phyloP scores from a whole-genome alignment of 2,329 filamentous ascomycete genomes.

The Nothophaeocryptopus gaeumannii region DNA sequence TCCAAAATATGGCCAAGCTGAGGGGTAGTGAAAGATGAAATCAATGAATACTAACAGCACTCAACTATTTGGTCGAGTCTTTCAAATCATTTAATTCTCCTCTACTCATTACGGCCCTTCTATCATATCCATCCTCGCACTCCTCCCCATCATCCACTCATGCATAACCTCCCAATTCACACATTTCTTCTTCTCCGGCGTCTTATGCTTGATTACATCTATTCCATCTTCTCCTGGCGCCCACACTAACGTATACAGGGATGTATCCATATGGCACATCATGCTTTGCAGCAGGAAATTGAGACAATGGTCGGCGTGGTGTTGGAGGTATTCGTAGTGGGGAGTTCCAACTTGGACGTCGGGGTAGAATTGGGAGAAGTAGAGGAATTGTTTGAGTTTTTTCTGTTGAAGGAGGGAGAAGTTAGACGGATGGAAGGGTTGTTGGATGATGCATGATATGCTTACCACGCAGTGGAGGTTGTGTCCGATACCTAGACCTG shows the following conservation, averaged over 20 bases:
- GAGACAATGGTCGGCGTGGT: slow-evolving; percentile 19
- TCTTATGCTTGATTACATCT: slow-evolving; percentile 8
- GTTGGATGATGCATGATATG: not conserved
- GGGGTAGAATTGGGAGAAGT: slow-evolving; percentile 14
- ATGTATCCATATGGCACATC: slow-evolving; percentile 17
- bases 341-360: slow-evolving; percentile 6
- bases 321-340: slow-evolving; percentile 10
- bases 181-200: slow-evolving; percentile 10
- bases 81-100: no score
- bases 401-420: no score
- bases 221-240: slow-evolving; percentile 4
- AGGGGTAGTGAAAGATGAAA: no score
- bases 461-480: slow-evolving; percentile 12
- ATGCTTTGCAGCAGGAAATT: slow-evolving; percentile 14
- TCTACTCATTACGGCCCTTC: not conserved
- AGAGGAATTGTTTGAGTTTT: slow-evolving; percentile 16
- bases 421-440: no score
- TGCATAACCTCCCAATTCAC: slow-evolving; percentile 15
- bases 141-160: slow-evolving; percentile 12
- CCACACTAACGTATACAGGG: slow-evolving; percentile 15
- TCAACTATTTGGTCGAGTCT: no score
- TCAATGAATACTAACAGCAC: no score
- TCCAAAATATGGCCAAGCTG: no score
- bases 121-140: slow-evolving; percentile 9
- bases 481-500: slow-evolving; percentile 13